Conservation (phyloP, 2,329 filamentous ascomycete species). For the Aspergillus glaucus region DNA sequence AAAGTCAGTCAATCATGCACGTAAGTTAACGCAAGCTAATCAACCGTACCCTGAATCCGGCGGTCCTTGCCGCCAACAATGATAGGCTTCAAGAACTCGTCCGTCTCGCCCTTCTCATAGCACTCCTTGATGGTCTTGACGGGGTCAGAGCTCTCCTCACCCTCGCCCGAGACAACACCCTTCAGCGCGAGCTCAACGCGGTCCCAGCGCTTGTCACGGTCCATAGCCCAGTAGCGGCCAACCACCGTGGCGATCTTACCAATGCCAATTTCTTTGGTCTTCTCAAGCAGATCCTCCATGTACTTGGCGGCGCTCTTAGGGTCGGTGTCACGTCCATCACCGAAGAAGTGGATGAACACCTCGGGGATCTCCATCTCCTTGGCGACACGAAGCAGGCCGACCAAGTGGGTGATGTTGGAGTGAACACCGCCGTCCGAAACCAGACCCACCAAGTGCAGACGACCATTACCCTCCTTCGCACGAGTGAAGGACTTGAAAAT, state of each 20-base stretch:
- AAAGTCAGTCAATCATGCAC: conserved; percentile 12
- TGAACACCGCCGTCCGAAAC: conserved; percentile 96
- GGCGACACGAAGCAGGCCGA: conserved; percentile 78
- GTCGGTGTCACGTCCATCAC: conserved; percentile 94
- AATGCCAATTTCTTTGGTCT: conserved; percentile 73
- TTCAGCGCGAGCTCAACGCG: conserved; percentile 84
- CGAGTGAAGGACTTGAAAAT: conserved; percentile 71
- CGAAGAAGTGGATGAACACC: conserved; percentile 98
- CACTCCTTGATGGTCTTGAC: conserved; percentile 80
- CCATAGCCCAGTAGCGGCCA: conserved; percentile 97
- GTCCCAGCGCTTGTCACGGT: conserved; percentile 99
- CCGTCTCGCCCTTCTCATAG: conserved; percentile 81
- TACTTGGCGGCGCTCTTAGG: conserved; percentile 87
- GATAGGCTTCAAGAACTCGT: conserved; percentile 98
- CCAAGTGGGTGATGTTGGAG: conserved; percentile 89
- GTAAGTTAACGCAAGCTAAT: background rate
- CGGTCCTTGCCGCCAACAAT: conserved; percentile 81
- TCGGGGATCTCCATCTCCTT: conserved; percentile 82
- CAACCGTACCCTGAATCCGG: conserved; percentile 65
- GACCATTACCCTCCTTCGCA: conserved; percentile 81
- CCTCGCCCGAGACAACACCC: conserved; percentile 77
- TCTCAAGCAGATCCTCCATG: conserved; percentile 77
- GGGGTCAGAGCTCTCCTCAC: conserved; percentile 76
- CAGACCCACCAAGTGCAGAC: conserved; percentile 85
- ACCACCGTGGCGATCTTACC: conserved; percentile 90